Conservation (phyloP, 805 yeast species). For the Candida fluviatilis region DNA sequence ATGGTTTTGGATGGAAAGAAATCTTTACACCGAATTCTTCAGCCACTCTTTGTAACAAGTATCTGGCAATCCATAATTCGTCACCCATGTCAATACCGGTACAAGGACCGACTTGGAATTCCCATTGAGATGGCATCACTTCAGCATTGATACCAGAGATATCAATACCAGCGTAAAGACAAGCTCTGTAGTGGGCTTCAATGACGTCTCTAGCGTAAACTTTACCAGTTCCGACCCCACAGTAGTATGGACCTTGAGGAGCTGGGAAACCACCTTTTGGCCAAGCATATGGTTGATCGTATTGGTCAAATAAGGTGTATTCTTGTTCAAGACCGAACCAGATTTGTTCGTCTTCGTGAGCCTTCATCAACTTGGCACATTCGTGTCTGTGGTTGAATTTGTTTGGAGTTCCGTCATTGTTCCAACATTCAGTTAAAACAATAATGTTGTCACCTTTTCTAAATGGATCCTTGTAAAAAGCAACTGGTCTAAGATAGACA, state of each 20-base stretch:
- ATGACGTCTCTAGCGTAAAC: constrained; percentile 97
- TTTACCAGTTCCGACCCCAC: constrained; percentile 99
- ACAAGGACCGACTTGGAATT: constrained; percentile 99
- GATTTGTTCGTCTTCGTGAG: constrained; percentile 76
- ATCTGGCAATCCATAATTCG: constrained; percentile 94
- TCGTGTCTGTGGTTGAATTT: constrained; percentile 97
- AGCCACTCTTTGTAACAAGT: constrained; percentile 87
- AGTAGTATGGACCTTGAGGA: constrained; percentile 99
- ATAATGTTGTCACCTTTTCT: constrained; percentile 96
- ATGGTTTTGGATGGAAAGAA: constrained; percentile 98
- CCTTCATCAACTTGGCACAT: constrained; percentile 90
- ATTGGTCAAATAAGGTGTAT: constrained; percentile 92
- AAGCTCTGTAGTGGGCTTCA: constrained; percentile 99
- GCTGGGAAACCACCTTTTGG: constrained; percentile 99
- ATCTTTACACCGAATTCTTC: constrained; percentile 99
- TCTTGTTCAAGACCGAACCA: constrained; percentile 99
- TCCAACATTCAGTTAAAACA: constrained; percentile 95
- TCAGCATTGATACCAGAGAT: constrained; percentile 98
- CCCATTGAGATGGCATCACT: constrained; percentile 99
- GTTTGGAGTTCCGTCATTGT: constrained; percentile 99
- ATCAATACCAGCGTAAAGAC: constrained; percentile 85
- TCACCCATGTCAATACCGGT: constrained; percentile 96
- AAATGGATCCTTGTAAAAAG: constrained; percentile 94
- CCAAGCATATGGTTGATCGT: constrained; percentile 93
- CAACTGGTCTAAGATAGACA: constrained; percentile 91